phyloP scores from a whole-genome alignment of 805 yeast genomes.

The Wickerhamiella slavikovae region DNA sequence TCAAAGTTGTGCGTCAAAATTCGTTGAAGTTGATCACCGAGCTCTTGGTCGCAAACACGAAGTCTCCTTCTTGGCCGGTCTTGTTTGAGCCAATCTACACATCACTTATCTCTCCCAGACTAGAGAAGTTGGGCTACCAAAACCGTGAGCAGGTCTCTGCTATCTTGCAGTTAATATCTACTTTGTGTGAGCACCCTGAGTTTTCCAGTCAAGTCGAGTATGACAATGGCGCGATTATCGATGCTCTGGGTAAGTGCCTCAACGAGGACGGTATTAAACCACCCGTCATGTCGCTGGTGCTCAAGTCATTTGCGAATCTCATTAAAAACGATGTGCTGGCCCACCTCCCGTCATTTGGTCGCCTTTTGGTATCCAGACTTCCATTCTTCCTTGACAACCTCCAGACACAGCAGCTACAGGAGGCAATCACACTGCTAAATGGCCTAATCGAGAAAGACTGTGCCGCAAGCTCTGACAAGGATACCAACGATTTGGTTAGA shows the following conservation, averaged over 20 bases:
- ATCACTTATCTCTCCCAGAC: slow-evolving; percentile 39
- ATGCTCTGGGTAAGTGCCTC: slow-evolving; percentile 35
- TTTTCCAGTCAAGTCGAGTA: slow-evolving; percentile 31
- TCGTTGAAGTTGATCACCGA: slow-evolving; percentile 45
- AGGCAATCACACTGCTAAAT: no score
- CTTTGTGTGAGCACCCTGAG: slow-evolving; percentile 30
- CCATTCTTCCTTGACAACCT: no score
- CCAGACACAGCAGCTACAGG: no score
- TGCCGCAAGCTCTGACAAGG: slow-evolving; percentile 32
- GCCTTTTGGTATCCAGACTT: no score
- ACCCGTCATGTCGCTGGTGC: slow-evolving; percentile 38
- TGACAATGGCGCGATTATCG: slow-evolving; percentile 34
- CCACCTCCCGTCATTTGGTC: no score
- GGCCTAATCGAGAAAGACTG: slow-evolving; percentile 33
- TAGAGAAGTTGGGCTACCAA: slow-evolving; percentile 46
- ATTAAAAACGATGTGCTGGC: no score
- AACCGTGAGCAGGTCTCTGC: slow-evolving; percentile 74
- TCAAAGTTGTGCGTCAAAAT: slow-evolving; percentile 39
- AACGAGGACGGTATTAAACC: slow-evolving; percentile 41
- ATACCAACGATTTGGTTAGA: slow-evolving; percentile 30
- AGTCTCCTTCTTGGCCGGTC: slow-evolving; percentile 31
- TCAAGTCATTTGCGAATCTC: slow-evolving; percentile 22
- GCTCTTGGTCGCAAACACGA: slow-evolving; percentile 34
- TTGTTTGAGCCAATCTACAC: slow-evolving; percentile 30
- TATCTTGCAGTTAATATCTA: slow-evolving; percentile 39